Conservation (phyloP, 306 rosid genomes). For the Urtica urens region DNA sequence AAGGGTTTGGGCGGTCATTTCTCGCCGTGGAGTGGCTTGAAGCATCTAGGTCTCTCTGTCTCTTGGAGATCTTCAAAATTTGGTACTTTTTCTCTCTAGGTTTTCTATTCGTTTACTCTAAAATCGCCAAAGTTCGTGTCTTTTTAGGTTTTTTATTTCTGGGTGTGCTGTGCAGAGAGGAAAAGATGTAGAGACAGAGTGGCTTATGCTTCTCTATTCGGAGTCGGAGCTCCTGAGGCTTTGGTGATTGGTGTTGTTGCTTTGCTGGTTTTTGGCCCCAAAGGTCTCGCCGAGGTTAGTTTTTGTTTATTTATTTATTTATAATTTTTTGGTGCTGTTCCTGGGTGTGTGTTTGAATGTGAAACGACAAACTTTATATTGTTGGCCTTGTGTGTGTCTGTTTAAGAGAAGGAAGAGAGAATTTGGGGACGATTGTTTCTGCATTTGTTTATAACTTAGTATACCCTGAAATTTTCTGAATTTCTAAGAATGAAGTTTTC, state of each 20-base stretch:
- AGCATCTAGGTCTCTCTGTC: slow-evolving; percentile 56
- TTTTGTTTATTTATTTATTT: neutral
- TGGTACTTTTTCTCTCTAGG: slow-evolving; percentile 24
- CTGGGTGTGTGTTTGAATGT: too few relatives aligned
- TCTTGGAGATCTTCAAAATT: slow-evolving; percentile 24
- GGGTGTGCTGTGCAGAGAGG: slow-evolving; percentile 45
- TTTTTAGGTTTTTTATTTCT: neutral
- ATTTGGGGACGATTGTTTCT: too few relatives aligned
- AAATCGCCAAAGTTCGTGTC: neutral
- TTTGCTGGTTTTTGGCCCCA: slow-evolving; percentile 94
- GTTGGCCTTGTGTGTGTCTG: too few relatives aligned
- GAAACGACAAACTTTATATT: too few relatives aligned
- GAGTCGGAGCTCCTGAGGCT: slow-evolving; percentile 99
- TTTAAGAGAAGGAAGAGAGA: too few relatives aligned
- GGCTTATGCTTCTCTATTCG: slow-evolving; percentile 88
- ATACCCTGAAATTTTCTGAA: too few relatives aligned
- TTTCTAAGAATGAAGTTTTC: too few relatives aligned
- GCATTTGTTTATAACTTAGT: too few relatives aligned
- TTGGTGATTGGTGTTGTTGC: slow-evolving; percentile 98
- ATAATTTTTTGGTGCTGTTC: neutral
- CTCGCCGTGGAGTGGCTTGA: slow-evolving; percentile 77
- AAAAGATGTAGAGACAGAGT: slow-evolving; percentile 44
- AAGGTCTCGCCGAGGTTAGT: slow-evolving; percentile 98
- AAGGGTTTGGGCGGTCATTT: slow-evolving; percentile 40
- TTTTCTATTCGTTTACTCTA: neutral